A percentile compares a stretch with the other conserved stretches of the same genome.
Conservation (phyloP, 2,329 filamentous ascomycete species). For the Penicillium aurantiogriseum region DNA sequence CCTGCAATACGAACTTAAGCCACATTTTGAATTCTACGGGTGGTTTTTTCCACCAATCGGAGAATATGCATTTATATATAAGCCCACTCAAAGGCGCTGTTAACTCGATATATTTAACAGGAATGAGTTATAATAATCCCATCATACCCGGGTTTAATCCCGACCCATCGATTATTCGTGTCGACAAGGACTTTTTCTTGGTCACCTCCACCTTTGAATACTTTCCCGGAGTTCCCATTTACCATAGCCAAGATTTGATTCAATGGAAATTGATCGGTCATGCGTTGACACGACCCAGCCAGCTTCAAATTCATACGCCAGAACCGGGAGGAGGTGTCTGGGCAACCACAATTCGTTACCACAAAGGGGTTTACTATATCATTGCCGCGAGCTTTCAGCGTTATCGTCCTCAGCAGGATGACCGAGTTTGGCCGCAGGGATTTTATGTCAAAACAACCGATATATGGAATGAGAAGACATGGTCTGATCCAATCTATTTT, state of each 20-base stretch:
- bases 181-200: conserved; percentile 56
- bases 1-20: neutral
- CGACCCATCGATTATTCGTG: conserved; percentile 57
- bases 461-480: conserved; percentile 52
- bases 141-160: conserved; percentile 62
- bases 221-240: conserved; percentile 62
- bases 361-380: conserved; percentile 48
- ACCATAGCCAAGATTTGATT: conserved; percentile 52
- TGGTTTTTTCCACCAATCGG: conserved; percentile 10
- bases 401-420: conserved; percentile 42
- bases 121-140: conserved; percentile 44
- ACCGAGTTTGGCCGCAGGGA: conserved; percentile 53
- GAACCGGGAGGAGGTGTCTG: conserved; percentile 43
- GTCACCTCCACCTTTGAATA: conserved; percentile 63
- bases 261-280: conserved; percentile 42
- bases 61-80: neutral
- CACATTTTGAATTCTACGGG: neutral
- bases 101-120: neutral
- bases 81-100: neutral
- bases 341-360: conserved; percentile 51
- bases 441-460: conserved; percentile 56
- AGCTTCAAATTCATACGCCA: conserved; percentile 37
- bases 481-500: conserved; percentile 56
- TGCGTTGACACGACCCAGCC: conserved; percentile 33
- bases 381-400: conserved; percentile 47